Conservation (phyloP, 208 protist genomes). For the Ichthyophonus hoferi region DNA sequence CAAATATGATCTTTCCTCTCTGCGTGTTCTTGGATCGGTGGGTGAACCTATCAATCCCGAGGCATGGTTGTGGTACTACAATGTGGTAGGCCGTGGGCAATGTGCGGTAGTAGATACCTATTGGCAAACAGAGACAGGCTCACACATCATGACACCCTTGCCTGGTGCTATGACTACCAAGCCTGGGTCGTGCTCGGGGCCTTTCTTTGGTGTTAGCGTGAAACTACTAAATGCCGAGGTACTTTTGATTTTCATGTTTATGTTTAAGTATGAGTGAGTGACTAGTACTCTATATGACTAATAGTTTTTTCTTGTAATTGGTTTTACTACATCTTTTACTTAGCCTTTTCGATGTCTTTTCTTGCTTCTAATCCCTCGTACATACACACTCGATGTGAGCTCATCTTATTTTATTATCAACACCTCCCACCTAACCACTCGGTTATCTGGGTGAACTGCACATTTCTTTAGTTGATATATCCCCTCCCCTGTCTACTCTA, state of each 20-base stretch:
- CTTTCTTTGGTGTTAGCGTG: conserved; percentile 89
- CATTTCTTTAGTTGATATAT: no score
- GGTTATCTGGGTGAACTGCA: no score
- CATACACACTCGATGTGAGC: no score
- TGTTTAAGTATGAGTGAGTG: no score
- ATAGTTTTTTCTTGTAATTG: not conserved
- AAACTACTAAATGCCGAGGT: conserved; percentile 60
- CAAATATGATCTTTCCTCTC: conserved; percentile 66
- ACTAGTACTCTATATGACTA: no score
- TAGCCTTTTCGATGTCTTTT: not conserved
- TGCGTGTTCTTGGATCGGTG: conserved; percentile 87
- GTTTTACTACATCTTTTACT: not conserved
- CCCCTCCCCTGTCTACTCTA: no score
- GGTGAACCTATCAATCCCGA: conserved; percentile 83
- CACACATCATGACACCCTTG: conserved; percentile 88
- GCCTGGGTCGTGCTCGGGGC: conserved; percentile 83
- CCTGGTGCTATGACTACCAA: conserved; percentile 85
- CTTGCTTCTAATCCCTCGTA: not conserved
- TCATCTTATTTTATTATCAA: no score
- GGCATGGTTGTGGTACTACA: conserved; percentile 85
- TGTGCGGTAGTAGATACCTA: conserved; percentile 90
- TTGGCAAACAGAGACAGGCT: conserved; percentile 95
- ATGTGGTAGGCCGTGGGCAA: conserved; percentile 76
- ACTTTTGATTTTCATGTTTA: no score
- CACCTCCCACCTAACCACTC: no score